These are phyloP conservation scores for Pilatotrama ljubarskyi DNA, from an alignment of 768 basidiomycete genomes.

Conservation along the genomic window DNA sequence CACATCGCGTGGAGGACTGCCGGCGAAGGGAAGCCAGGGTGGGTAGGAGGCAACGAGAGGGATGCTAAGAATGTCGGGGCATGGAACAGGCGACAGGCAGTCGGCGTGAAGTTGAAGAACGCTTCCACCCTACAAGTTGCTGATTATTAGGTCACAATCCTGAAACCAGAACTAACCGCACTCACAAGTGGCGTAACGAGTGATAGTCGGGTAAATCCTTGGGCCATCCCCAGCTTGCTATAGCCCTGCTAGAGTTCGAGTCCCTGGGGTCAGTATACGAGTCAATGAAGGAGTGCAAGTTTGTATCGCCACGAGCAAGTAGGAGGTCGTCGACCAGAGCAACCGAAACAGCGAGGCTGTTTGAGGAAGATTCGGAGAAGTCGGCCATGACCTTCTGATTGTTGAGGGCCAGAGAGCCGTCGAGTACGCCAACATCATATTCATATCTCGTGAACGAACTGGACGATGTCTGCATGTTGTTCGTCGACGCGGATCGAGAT, in stretches of 20 bases:
- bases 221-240: constrained; percentile 51
- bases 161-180: constrained; percentile 2
- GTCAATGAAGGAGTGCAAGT: background rate
- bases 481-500: background rate
- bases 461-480: background rate
- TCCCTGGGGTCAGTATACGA: background rate
- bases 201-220: constrained; percentile 59
- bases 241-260: constrained; percentile 1
- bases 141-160: background rate
- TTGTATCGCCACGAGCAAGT: no score
- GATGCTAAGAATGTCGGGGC: constrained; percentile 61
- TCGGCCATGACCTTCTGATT: no score
- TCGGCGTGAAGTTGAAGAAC: constrained; percentile 79
- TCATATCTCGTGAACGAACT: background rate
- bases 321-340: no score
- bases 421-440: no score
- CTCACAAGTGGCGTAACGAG: constrained; percentile 66
- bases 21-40: constrained; percentile 70
- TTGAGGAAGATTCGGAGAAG: no score
- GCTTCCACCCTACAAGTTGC: constrained; percentile 56
- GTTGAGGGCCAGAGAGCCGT: background rate
- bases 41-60: constrained; percentile 62
- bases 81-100: constrained; percentile 72
- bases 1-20: constrained; percentile 86
- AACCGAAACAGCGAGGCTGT: no score